Percentiles rank a stretch among this genome's conserved stretches.
phyloP scores from a whole-genome alignment of 371 early-diverging fungal genomes.

The Dipsacomyces acuminosporus region DNA sequence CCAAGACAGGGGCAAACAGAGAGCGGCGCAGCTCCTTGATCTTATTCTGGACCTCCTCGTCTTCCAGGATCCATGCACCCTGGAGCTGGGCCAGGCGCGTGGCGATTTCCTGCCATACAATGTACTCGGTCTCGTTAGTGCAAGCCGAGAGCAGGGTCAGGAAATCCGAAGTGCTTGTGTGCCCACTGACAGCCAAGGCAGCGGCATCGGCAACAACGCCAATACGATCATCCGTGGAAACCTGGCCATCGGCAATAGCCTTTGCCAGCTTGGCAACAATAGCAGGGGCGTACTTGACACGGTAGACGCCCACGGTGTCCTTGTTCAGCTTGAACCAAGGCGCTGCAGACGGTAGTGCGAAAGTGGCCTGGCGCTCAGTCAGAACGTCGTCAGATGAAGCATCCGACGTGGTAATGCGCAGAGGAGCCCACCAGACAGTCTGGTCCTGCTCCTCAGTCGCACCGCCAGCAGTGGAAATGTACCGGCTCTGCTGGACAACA shows the following conservation, averaged over 20 bases:
- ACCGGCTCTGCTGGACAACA: conserved; percentile 61
- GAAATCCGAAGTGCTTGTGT: conserved; percentile 52
- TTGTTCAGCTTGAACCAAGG: conserved; percentile 56
- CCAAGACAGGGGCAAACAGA: conserved; percentile 47
- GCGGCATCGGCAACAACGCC: conserved; percentile 59
- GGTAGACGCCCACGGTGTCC: conserved; percentile 57
- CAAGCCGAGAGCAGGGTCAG: conserved; percentile 56
- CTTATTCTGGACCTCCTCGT: conserved; percentile 40
- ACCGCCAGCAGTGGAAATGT: conserved; percentile 63
- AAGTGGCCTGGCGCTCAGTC: conserved; percentile 2
- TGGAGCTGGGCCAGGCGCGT: conserved; percentile 43
- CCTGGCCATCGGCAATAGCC: conserved; percentile 49
- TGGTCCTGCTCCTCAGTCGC: conserved; percentile 57
- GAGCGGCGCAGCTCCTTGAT: conserved; percentile 46
- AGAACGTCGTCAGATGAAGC: conserved; percentile 3
- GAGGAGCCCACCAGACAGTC: conserved; percentile 67
- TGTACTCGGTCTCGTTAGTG: conserved; percentile 58
- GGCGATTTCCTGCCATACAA: conserved; percentile 54
- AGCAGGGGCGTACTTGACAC: conserved; percentile 55
- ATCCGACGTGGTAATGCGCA: conserved; percentile 41
- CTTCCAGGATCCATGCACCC: conserved; percentile 50
- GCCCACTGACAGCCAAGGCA: conserved; percentile 57
- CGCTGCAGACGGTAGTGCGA: conserved; percentile 31
- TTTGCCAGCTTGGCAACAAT: conserved; percentile 49
- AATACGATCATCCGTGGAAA: conserved; percentile 52